phyloP scores from a whole-genome alignment of 2,329 filamentous ascomycete genomes.

The Hypoxylon sp. region DNA sequence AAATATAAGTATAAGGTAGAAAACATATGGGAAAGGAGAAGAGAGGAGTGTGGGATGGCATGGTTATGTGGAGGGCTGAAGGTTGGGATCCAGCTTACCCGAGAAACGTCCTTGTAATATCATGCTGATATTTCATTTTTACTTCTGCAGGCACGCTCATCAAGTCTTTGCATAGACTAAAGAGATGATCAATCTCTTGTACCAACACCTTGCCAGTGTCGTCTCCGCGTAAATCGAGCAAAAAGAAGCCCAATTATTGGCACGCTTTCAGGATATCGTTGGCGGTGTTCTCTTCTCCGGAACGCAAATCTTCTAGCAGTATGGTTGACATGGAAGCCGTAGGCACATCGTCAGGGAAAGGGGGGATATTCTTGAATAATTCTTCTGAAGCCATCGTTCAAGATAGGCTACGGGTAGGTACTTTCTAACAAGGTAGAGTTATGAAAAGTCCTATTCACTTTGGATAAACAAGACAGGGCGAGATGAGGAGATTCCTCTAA shows the following conservation, averaged over 20 bases:
- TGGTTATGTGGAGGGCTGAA: neutral
- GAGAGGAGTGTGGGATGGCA: neutral
- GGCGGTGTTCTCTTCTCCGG: neutral
- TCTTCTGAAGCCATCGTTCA: no score
- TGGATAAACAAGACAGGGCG: neutral
- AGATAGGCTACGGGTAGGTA: no score
- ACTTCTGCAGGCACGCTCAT: constrained; percentile 26
- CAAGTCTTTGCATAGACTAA: constrained; percentile 26
- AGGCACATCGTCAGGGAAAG: no score
- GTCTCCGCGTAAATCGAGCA: constrained; percentile 39
- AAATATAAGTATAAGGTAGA: neutral
- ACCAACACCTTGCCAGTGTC: constrained; percentile 18
- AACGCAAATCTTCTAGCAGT: neutral
- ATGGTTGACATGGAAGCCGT: neutral
- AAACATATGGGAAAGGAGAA: neutral
- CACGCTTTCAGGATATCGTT: neutral
- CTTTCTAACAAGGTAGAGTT: neutral
- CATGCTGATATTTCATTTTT: constrained; percentile 34
- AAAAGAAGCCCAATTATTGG: constrained; percentile 44
- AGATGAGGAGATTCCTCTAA: neutral
- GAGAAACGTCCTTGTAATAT: constrained; percentile 36
- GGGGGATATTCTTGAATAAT: no score
- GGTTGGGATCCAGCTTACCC: constrained; percentile 25
- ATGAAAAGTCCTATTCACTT: neutral
- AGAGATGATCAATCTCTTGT: constrained; percentile 38